Evolutionary conservation across 2,329 filamentous ascomycete genomes (phyloP).

Genomic region (Exophiala viscosa): DNA sequence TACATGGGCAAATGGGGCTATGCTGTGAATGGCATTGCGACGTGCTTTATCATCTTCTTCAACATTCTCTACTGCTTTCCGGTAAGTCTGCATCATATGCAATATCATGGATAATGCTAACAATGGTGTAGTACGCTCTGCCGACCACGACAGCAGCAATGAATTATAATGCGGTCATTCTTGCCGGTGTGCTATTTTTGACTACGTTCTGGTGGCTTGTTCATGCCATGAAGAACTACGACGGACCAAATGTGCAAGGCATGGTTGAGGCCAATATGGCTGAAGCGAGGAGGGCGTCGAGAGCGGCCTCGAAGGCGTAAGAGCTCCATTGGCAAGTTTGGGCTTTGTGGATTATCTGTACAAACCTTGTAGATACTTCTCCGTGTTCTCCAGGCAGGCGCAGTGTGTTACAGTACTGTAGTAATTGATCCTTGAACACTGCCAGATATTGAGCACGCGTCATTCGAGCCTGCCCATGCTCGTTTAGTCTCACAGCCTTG

Average conservation of each 20-base stretch:
- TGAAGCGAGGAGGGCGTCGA: background rate
- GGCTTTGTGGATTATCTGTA: too few species aligned
- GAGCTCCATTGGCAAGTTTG: too few species aligned
- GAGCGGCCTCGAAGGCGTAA: background rate
- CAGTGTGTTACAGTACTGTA: too few species aligned
- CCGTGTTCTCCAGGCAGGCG: too few species aligned
- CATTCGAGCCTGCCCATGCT: too few species aligned
- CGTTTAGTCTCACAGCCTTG: too few species aligned
- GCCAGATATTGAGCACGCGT: too few species aligned
- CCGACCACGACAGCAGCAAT: slow-evolving; percentile 48
- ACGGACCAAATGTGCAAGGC: slow-evolving; percentile 18
- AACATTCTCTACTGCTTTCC: slow-evolving; percentile 59
- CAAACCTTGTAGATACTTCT: too few species aligned
- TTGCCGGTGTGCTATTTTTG: slow-evolving; percentile 35
- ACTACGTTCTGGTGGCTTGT: slow-evolving; percentile 41
- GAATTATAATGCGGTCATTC: slow-evolving; percentile 50
- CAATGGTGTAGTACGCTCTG: slow-evolving; percentile 33
- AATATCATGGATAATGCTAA: slow-evolving; percentile 26
- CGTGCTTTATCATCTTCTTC: slow-evolving; percentile 54
- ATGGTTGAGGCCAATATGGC: slow-evolving; percentile 10
- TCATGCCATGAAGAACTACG: slow-evolving; percentile 14
- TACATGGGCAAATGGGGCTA: slow-evolving; percentile 49
- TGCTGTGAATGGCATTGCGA: slow-evolving; percentile 48
- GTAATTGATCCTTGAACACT: too few species aligned
- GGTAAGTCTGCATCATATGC: slow-evolving; percentile 26